Conservation (phyloP, 176 grass and related monocot species). For the Oryza officinalis region DNA sequence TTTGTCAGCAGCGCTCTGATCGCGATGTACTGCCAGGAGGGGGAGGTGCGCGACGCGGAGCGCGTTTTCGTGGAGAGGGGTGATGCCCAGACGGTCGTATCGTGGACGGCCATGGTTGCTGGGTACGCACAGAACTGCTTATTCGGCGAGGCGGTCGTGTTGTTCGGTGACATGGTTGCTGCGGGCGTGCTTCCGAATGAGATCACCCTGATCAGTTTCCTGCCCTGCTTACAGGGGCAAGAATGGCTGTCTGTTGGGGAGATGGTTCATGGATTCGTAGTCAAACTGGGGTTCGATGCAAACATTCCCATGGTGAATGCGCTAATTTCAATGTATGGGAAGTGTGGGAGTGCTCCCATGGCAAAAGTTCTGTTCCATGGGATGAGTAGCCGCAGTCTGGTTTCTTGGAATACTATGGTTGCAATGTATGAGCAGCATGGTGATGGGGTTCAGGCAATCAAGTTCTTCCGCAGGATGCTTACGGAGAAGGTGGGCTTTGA, state of each 20-base stretch:
- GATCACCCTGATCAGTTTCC: slow-evolving; percentile 76
- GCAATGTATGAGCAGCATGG: slow-evolving; percentile 69
- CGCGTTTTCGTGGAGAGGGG: slow-evolving; percentile 53
- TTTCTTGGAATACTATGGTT: slow-evolving; percentile 94
- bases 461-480: slow-evolving; percentile 73
- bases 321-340: slow-evolving; percentile 76
- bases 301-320: slow-evolving; percentile 63
- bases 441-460: slow-evolving; percentile 51
- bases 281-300: slow-evolving; percentile 59
- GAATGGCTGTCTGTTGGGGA: slow-evolving; percentile 46
- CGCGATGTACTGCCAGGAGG: slow-evolving; percentile 74
- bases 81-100: slow-evolving; percentile 54
- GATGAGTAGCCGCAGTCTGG: slow-evolving; percentile 44
- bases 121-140: slow-evolving; percentile 71
- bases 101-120: slow-evolving; percentile 88
- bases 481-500: slow-evolving; percentile 60
- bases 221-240: slow-evolving; percentile 64
- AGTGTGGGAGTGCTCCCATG: slow-evolving; percentile 39
- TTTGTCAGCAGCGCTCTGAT: slow-evolving; percentile 63
- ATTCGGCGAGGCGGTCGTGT: slow-evolving; percentile 44
- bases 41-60: slow-evolving; percentile 54
- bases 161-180: slow-evolving; percentile 59
- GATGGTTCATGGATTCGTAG: slow-evolving; percentile 62
- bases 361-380: slow-evolving; percentile 59
- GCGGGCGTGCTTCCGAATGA: slow-evolving; percentile 58